Base-by-base conservation (phyloP, 2,329 filamentous ascomycete genomes). In the Fusarium sp. region DNA sequence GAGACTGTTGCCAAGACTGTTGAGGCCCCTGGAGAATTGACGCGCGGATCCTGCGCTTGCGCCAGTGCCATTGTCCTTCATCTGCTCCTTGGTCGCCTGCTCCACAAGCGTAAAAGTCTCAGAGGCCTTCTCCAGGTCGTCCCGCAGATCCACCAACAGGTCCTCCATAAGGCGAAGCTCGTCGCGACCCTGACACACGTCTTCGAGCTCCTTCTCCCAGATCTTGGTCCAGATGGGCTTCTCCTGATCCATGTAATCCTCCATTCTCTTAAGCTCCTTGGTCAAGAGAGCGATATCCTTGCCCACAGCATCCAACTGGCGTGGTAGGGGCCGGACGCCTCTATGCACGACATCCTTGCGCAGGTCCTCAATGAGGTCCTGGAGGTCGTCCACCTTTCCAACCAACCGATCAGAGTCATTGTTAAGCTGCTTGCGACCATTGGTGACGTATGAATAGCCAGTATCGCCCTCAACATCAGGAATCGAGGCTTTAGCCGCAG, bases 181-280 rank as follows among this genome's bases (percentile, higher is more conserved):
- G 80, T 98, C 96, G 75, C 95, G 92, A 79, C 98, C 96, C 81
- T 97, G 95, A 84, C 96, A 98, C 4, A 99, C 96, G 61, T 96
- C 92, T 82, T 98, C 94, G 53, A 99, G 87, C 82, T 98, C 95
- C 84, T 97, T 95, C 88, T 98, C 96, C 96, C 96, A 99, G 73
- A 98, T 97, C 89, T 98, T 98, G 63, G 95, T 98, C 96, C 96
- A 99, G 66, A 98, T 87, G 0, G 96, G 96, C 83, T 98, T 98
- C 88, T 99, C 96, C 55, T 91, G 90, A 77, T 92, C 92, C 84
- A 99, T 90, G 85, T 93, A 97, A 17, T 98, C 95, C 80, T 98
- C 94, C 89, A 99, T 92, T 84, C 94, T 95, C 88, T 94, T 96
- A 71, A 99, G 90, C 79, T 98, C 95, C 79, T 94, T 92, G 57